Conservation (phyloP, 768 basidiomycete species). For the Boletus insuetus region DNA sequence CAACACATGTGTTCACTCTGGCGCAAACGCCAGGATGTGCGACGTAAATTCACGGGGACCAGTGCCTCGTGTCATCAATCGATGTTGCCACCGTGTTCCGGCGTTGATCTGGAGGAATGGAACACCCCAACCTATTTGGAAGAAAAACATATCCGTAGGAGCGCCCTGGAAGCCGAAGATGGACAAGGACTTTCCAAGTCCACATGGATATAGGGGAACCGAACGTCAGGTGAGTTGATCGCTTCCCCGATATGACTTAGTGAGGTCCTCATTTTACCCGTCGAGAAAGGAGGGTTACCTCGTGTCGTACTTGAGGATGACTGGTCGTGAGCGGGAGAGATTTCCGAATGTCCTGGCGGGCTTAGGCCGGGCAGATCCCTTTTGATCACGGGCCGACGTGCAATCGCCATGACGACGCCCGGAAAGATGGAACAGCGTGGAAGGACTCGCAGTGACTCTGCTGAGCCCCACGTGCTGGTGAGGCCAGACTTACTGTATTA, state of each 20-base stretch:
- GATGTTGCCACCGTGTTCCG: too few relatives aligned
- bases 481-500: too few relatives aligned
- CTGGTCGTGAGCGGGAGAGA: too few relatives aligned
- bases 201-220: neutral
- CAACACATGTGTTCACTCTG: neutral
- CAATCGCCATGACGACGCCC: slow-evolving; percentile 6
- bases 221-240: neutral
- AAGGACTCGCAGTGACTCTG: neutral
- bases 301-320: neutral
- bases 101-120: slow-evolving; percentile 9
- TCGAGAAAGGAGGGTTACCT: slow-evolving; percentile 20
- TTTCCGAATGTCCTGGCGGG: too few relatives aligned
- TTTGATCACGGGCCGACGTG: neutral
- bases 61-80: neutral
- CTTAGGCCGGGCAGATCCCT: neutral
- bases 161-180: too few relatives aligned
- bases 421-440: neutral
- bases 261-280: neutral
- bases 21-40: neutral
- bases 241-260: slow-evolving; percentile 11
- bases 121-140: neutral
- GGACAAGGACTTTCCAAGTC: neutral
- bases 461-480: neutral
- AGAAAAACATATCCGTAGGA: neutral
- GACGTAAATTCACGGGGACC: neutral